Evolutionary conservation across 2,329 filamentous ascomycete genomes (phyloP).

Genomic region (Taxawa tesnikishii): DNA sequence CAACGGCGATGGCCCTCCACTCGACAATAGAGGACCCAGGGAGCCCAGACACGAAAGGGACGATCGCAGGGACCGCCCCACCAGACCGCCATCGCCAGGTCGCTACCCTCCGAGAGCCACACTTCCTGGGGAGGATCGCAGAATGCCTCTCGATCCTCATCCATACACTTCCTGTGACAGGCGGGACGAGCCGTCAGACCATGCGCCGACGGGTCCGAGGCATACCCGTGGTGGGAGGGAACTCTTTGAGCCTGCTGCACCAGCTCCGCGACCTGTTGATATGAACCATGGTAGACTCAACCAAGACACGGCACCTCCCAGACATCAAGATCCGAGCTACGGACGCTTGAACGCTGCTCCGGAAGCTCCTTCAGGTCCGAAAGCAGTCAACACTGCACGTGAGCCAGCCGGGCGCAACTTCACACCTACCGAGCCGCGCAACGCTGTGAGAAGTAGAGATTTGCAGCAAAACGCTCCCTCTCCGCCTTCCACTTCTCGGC

Average conservation of each 20-base stretch:
- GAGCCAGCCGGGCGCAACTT: slow-evolving; percentile 27
- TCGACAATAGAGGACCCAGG: slow-evolving; percentile 6
- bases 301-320: slow-evolving; percentile 24
- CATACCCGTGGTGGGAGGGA: slow-evolving; percentile 28
- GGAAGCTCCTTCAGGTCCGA: slow-evolving; percentile 44
- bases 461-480: slow-evolving; percentile 10
- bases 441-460: slow-evolving; percentile 4
- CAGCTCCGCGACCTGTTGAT: slow-evolving; percentile 21
- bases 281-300: slow-evolving; percentile 34
- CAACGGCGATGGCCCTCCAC: slow-evolving; percentile 16
- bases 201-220: slow-evolving; percentile 41
- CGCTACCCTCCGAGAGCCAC: background rate
- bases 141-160: slow-evolving; percentile 12
- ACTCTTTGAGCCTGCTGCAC: slow-evolving; percentile 23
- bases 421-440: slow-evolving; percentile 18
- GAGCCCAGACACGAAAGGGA: slow-evolving; percentile 14
- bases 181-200: slow-evolving; percentile 24
- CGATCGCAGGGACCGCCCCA: slow-evolving; percentile 12
- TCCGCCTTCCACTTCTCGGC: slow-evolving; percentile 13
- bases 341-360: slow-evolving; percentile 34
- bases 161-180: slow-evolving; percentile 14
- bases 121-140: slow-evolving; percentile 23
- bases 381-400: slow-evolving; percentile 26
- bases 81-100: slow-evolving; percentile 12
- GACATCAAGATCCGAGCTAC: slow-evolving; percentile 33